Evolutionary conservation across 345 rosid genomes (phyloP), one percentile per base, ranked within the genome.

Genomic region (Chamaenerion angustifolium): DNA sequence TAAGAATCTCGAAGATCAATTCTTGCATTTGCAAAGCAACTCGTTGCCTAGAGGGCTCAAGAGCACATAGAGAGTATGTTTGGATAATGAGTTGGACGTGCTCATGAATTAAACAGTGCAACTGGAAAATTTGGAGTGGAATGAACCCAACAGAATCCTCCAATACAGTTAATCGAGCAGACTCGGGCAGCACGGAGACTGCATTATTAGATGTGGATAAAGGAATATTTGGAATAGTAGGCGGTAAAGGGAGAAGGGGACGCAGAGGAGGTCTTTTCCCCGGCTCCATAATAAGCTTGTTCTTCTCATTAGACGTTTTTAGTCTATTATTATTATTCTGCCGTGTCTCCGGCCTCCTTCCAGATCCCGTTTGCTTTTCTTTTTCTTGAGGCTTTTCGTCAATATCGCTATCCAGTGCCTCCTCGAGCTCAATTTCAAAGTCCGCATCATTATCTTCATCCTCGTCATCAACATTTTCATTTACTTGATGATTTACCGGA

Each of bases 11-110:
- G 25, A 76, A 66, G 56, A 87, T 60, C 74, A 92, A 67, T 60
- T 71, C 79, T 64, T 77, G 83, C 55, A 82, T 68, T 65, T 76
- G 95, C 21, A 80, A 63, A 37, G 82, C 89, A 68, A 80, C 67
- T 16, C 71, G 64, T 57, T 82, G 80, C 55, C 82, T 74, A 46
- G 93, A 76, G 64, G 75, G 71, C 75, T 92, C 95, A 52, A 79
- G 76, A 56, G 68, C 64, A 56, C 83, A 80, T 48, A 92, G 82
- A 59, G 96, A 84, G 72, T 73, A 75, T 50, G 80, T 73, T 72
- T 92, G 94, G 72, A 92, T 70, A 59, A 84, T 93, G 64, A 92
- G 96, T 56, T 92, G 95, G 42, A 77, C 71, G 64, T 87, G 98
- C 54, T 92, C 98, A 46, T 78, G 76, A 56, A 84, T 72, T 71